Evolutionary conservation across 1,284 basidiomycete genomes (phyloP).

Genomic region (Cutaneotrichosporon dermatis): DNA sequence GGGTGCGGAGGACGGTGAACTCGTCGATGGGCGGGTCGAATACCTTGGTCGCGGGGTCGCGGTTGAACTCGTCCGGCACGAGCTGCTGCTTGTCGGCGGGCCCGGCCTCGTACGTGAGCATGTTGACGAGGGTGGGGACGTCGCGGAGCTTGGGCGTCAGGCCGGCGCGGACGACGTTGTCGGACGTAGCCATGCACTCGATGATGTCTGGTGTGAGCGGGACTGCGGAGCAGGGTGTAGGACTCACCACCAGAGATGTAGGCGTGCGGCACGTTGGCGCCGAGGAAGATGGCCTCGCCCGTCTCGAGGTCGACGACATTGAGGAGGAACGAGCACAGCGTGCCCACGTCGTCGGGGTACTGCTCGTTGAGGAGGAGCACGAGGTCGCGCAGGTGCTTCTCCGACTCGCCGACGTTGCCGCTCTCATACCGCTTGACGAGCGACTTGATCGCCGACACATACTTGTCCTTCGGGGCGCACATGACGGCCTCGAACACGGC

Average conservation of each 20-base stretch:
- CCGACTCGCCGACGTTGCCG: conserved; percentile 31
- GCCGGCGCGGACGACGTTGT: conserved; percentile 98
- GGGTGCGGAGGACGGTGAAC: conserved; percentile 75
- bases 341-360: conserved; percentile 89
- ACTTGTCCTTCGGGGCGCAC: conserved; percentile 59
- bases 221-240: too few relatives aligned
- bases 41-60: conserved; percentile 46
- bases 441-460: conserved; percentile 58
- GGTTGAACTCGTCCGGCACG: conserved; percentile 55
- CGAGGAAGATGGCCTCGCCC: conserved; percentile 89
- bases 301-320: conserved; percentile 76
- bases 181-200: conserved; percentile 96
- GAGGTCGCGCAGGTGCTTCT: conserved; percentile 60
- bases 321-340: conserved; percentile 86
- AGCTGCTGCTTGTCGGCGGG: conserved; percentile 67
- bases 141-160: conserved; percentile 95
- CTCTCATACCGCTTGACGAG: conserved; percentile 64
- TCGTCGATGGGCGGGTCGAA: conserved; percentile 95
- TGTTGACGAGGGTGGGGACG: conserved; percentile 78
- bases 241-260: conserved; percentile 81
- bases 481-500: conserved; percentile 77
- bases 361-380: conserved; percentile 70
- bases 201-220: conserved; percentile 67
- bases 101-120: conserved; percentile 79
- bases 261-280: conserved; percentile 94